phyloP scores from a whole-genome alignment of 2,329 filamentous ascomycete species.

The Aspergillus aculeatus region DNA sequence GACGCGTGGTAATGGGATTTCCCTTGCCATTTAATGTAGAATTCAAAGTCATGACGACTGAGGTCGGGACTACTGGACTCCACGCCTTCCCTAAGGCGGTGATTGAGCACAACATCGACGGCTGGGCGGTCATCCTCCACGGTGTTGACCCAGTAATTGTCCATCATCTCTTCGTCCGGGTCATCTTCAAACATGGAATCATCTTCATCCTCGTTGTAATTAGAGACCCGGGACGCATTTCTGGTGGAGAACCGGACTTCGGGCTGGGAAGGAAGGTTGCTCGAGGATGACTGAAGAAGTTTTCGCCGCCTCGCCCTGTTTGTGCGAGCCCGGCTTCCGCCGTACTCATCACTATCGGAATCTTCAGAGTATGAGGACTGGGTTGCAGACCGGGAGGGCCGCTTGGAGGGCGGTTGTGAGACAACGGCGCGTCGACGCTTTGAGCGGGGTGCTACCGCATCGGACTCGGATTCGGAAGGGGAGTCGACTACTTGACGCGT shows the following conservation, averaged over 20 bases:
- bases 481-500: slow-evolving; percentile 64
- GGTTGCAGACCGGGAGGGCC: slow-evolving; percentile 46
- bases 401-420: slow-evolving; percentile 53
- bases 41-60: slow-evolving; percentile 75
- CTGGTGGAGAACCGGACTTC: slow-evolving; percentile 92
- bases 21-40: slow-evolving; percentile 91
- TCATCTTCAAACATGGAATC: slow-evolving; percentile 56
- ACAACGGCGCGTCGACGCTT: slow-evolving; percentile 53
- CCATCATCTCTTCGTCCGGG: slow-evolving; percentile 58
- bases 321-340: slow-evolving; percentile 67
- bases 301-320: slow-evolving; percentile 75
- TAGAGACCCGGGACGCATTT: slow-evolving; percentile 72
- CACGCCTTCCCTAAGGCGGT: slow-evolving; percentile 70
- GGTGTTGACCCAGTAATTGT: slow-evolving; percentile 66
- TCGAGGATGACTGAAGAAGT: slow-evolving; percentile 63
- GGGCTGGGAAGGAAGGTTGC: slow-evolving; percentile 64
- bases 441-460: slow-evolving; percentile 56
- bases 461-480: slow-evolving; percentile 67
- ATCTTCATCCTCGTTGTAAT: slow-evolving; percentile 67
- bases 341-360: slow-evolving; percentile 68
- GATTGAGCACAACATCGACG: slow-evolving; percentile 87
- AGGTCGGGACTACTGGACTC: slow-evolving; percentile 39
- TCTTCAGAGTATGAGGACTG: slow-evolving; percentile 70
- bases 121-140: slow-evolving; percentile 77
- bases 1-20: slow-evolving; percentile 94